Percentiles rank a stretch among this genome's conserved stretches.
Conservation (phyloP, 768 basidiomycete species). For the Suillus subluteus region DNA sequence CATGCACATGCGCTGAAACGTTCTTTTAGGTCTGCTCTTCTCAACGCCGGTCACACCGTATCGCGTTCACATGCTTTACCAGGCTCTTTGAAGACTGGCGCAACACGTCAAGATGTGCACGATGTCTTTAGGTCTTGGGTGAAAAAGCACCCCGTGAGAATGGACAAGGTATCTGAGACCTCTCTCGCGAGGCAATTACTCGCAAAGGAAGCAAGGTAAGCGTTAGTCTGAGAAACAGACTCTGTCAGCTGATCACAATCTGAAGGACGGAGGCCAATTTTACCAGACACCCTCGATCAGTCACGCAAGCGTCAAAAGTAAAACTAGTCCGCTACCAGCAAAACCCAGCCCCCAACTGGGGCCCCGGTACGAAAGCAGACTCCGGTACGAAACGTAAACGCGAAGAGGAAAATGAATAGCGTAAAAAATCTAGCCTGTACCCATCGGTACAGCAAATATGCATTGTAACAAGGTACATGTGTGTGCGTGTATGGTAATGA, state of each 20-base stretch:
- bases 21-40: constrained; percentile 73
- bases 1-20: neutral
- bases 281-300: constrained; percentile 66
- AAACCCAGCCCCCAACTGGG: constrained; percentile 94
- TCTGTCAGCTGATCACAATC: neutral
- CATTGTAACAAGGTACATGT: constrained; percentile 3
- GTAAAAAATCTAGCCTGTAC: neutral
- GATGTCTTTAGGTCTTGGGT: constrained; percentile 89
- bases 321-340: constrained; percentile 89
- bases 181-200: constrained; percentile 75
- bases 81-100: constrained; percentile 92
- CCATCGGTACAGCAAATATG: neutral
- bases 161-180: constrained; percentile 76
- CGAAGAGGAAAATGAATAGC: constrained; percentile 18
- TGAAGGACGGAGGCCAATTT: constrained; percentile 72
- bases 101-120: constrained; percentile 68
- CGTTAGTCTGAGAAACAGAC: constrained; percentile 11
- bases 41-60: constrained; percentile 81
- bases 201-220: constrained; percentile 69
- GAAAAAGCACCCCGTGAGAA: constrained; percentile 78
- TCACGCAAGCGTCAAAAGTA: constrained; percentile 61
- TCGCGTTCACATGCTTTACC: constrained; percentile 90
- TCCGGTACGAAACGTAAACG: constrained; percentile 38
- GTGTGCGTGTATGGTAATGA: neutral
- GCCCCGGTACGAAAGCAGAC: constrained; percentile 73